Percentiles rank a stretch among this genome's conserved stretches.
Evolutionary conservation across 225 moss, liverwort and hornwort genomes (phyloP).

Genomic region (Ulota crispa): DNA sequence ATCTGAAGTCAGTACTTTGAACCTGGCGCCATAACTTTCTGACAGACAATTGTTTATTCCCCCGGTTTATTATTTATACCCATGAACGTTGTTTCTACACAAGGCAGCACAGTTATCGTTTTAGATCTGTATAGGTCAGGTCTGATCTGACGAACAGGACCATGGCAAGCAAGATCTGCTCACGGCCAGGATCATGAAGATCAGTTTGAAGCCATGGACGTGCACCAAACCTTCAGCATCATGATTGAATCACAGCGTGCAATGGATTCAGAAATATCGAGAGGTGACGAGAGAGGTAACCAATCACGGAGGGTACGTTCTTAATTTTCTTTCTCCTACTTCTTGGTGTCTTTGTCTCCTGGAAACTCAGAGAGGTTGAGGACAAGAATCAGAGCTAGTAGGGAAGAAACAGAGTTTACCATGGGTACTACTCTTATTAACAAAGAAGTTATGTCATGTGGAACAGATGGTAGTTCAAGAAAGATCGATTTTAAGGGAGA

Average conservation of each 20-base stretch:
- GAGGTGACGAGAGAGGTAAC: not conserved
- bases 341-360: not conserved
- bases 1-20: not conserved
- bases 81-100: not conserved
- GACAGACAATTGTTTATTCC: not conserved
- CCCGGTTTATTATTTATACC: not conserved
- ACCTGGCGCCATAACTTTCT: not conserved
- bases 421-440: not conserved
- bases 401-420: not conserved
- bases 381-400: conserved; percentile 1
- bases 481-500: not conserved
- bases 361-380: not conserved
- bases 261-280: not conserved
- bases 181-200: not conserved
- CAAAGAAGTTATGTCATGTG: conserved; percentile 17
- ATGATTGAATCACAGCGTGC: not conserved
- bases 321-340: not conserved
- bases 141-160: not conserved
- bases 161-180: not conserved
- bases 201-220: not conserved
- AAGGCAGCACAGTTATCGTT: not conserved
- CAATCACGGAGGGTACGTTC: conserved; percentile 10
- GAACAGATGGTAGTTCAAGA: not conserved
- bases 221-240: conserved; percentile 1
- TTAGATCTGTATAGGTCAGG: not conserved